Conservation (phyloP, 1,139 yeast species). For the Hyphopichia khmerensis region DNA sequence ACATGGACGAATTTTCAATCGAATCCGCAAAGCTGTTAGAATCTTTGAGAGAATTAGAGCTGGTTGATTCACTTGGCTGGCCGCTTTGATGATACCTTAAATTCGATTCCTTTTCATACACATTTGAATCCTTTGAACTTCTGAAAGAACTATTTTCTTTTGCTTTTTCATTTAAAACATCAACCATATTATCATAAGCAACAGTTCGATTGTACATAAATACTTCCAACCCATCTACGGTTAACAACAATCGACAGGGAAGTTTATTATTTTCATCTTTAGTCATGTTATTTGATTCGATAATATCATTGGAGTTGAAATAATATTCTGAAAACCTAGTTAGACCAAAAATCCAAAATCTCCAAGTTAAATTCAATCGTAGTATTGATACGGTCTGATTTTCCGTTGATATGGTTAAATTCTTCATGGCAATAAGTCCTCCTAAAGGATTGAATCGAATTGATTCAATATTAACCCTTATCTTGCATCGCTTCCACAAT, state of each 20-base stretch:
- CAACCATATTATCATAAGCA: constrained; percentile 70
- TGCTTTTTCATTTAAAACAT: constrained; percentile 32
- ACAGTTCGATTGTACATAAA: constrained; percentile 76
- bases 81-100: neutral
- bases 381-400: constrained; percentile 70
- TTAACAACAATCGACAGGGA: constrained; percentile 60
- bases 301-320: constrained; percentile 21
- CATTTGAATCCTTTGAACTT: constrained; percentile 4
- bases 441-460: constrained; percentile 74
- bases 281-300: constrained; percentile 15
- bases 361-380: constrained; percentile 79
- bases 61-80: neutral
- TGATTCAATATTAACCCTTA: constrained; percentile 67
- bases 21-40: neutral
- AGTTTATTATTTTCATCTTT: constrained; percentile 40
- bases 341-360: constrained; percentile 71
- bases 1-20: neutral
- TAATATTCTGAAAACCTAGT: constrained; percentile 49
- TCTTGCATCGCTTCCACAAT: constrained; percentile 62
- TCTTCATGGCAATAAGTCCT: constrained; percentile 78
- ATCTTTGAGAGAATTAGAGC: constrained; percentile 1
- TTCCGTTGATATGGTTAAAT: constrained; percentile 65
- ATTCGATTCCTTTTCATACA: constrained; percentile 3
- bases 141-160: constrained; percentile 7
- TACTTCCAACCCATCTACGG: constrained; percentile 75